Base-by-base conservation (phyloP, 192 early-diverging fungal genomes). In the Glomus cerebriforme region DNA sequence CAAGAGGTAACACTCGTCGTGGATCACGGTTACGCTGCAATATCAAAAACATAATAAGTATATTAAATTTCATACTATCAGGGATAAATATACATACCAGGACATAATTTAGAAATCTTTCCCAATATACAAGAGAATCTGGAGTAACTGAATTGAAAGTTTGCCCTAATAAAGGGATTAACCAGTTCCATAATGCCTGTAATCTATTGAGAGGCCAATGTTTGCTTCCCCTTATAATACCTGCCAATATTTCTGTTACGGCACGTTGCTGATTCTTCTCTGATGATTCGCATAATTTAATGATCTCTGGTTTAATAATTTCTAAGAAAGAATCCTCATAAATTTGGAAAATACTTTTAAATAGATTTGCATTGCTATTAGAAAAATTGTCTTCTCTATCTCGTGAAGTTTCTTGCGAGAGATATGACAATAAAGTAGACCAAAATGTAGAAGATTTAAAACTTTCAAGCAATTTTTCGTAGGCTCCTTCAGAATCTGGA, bases 161-260 rank as follows among this genome's bases (percentile, higher is more conserved):
- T 39, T 82, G 82, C 3, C 78, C 80, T 26, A 97, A 31, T 10
- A 95, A 34, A 1, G 94, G 91, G 9, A 87, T 84, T 47, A 96
- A 66, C 90, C 88, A 91, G 4, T 72, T 79, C 96, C 96, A 97
- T 81, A 97, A 81, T 17, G 62, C 79, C n/a, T 80, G 63, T 9
- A 80, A 59, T 72, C 84, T 82, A 2, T 74, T 80, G 9, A 82
- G 68, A 5, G 80, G 76, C 96, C 96, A 99, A 81, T 98, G 93
- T 81, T 97, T 99, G 70, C 87, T 90, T 6, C 96, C 97, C 27
- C 95, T 91, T 27, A 99, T 81, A 31, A 97, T 43, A 5, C 97
- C 97, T 4, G 87, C 90, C 5, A 95, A 68, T 27, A 97, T 79
- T 78, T 98, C 96, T 7, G 93, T 81, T 0, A 92, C 94, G 1